A percentile compares a stretch with the other conserved stretches of the same genome.
Conservation (phyloP, 345 rosid genomes). For the Balakata baccata region DNA sequence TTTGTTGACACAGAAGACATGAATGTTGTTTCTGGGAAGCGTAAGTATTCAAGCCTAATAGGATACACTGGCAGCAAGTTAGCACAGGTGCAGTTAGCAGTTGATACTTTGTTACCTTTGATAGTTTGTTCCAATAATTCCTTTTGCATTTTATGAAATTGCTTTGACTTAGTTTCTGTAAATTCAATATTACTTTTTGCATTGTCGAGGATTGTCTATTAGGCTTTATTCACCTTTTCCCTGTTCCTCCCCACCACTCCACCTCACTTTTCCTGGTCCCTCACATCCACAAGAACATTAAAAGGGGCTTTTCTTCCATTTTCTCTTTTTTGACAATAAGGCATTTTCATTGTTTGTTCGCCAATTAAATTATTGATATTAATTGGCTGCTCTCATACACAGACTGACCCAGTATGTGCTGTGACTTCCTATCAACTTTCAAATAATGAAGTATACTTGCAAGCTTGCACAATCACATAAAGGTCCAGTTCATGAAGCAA, state of each 20-base stretch:
- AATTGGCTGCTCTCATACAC: not conserved
- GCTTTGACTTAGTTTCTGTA: not conserved
- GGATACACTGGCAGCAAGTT: slow-evolving; percentile 80
- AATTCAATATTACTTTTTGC: not conserved
- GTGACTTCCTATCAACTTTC: not conserved
- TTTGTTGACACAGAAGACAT: slow-evolving; percentile 87
- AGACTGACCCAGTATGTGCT: too few relatives aligned
- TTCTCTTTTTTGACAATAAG: not conserved
- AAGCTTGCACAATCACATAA: not conserved
- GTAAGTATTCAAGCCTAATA: slow-evolving; percentile 65
- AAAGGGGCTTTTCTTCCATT: not conserved
- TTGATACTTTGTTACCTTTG: not conserved
- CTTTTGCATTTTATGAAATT: not conserved
- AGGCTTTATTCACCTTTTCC: too few relatives aligned
- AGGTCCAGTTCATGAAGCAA: not conserved
- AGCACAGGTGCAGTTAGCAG: slow-evolving; percentile 67
- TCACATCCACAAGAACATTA: not conserved
- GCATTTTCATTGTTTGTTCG: too few relatives aligned
- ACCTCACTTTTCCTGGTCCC: too few relatives aligned
- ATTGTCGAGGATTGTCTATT: not conserved
- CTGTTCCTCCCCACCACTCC: too few relatives aligned
- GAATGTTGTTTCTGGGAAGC: slow-evolving; percentile 70
- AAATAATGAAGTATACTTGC: not conserved
- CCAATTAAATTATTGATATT: too few relatives aligned
- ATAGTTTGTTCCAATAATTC: not conserved